Base-by-base conservation (phyloP, 176 grass and related monocot genomes). In the Eragrostis curvula region DNA sequence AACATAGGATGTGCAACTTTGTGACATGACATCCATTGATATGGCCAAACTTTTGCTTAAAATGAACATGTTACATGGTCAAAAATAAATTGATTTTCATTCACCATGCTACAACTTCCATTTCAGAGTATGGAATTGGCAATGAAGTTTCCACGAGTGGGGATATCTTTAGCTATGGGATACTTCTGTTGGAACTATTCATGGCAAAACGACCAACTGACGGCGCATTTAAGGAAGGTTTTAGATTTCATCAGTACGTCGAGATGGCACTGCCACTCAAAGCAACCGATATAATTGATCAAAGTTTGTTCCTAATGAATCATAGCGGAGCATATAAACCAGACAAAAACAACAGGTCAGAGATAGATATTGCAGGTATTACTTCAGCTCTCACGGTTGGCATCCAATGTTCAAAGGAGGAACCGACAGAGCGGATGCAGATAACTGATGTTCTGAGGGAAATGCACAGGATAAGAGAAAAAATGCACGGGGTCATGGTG, bases 91-190 rank as follows among this genome's bases (percentile, higher is more conserved):
- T 68, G 14, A 80, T 24, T 28, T 56, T 80, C 46, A 43, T 69
- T 80, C 61, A 56, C 16, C 36, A 13, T 58, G 14, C 41, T 5
- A 40, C 42, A 78, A 48, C 45, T 12, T 18, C 15, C 21, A 32
- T 81, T 81, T 61, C 79, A 71, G 79, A 81, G 43, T 81, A 81
- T 60, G 67, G 53, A 32, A 71, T 71, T 61, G 79, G 67, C 52
- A 71, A 81, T 81, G 79, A 81, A 59, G 58, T 74, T 72, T 66
- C 84, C 20, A 68, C 46, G 21, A 30, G 55, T 7, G 84, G 77
- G 28, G 77, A 80, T 68, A 9, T 68, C 20, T 87, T 68, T 48
- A 87, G 85, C 45, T 81, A 81, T 50, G 85, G 85, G 53, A 80
- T 81, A 42, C 27, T 87, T 44, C 7, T 81, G 8, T 41, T 75